phyloP scores from a whole-genome alignment of 2,329 filamentous ascomycete genomes.

The Trichoderma oligosporum region DNA sequence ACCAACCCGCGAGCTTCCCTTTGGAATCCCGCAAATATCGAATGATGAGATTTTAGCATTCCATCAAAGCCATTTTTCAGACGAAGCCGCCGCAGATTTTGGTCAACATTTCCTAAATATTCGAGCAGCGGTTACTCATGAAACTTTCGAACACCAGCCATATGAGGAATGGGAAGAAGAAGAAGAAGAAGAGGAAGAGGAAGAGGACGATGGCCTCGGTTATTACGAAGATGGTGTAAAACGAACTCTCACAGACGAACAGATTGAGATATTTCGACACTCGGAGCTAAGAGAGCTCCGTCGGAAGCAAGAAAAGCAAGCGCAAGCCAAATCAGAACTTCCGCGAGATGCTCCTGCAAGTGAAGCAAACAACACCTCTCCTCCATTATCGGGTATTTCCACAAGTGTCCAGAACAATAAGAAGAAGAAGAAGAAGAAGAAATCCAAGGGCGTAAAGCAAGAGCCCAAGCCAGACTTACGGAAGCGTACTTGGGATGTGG shows the following conservation, averaged over 20 bases:
- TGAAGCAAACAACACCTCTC: slow-evolving; percentile 12
- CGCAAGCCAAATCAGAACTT: background rate
- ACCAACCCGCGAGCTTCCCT: slow-evolving; percentile 9
- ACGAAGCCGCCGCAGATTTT: slow-evolving; percentile 45
- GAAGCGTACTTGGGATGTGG: slow-evolving; percentile 65
- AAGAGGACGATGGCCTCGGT: slow-evolving; percentile 67
- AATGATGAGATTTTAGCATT: slow-evolving; percentile 55
- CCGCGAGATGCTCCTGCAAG: slow-evolving; percentile 17
- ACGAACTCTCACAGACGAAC: slow-evolving; percentile 84
- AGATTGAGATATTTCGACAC: slow-evolving; percentile 86
- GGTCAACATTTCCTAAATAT: slow-evolving; percentile 41
- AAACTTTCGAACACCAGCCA: slow-evolving; percentile 30
- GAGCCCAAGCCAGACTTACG: slow-evolving; percentile 58
- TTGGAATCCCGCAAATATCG: slow-evolving; percentile 28
- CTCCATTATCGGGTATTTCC: slow-evolving; percentile 7
- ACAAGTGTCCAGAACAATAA: slow-evolving; percentile 22
- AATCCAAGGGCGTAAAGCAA: slow-evolving; percentile 37
- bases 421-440: slow-evolving; percentile 40
- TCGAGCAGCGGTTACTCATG: slow-evolving; percentile 24
- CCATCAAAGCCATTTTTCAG: slow-evolving; percentile 57
- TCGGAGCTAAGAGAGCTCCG: slow-evolving; percentile 76
- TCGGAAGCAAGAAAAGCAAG: slow-evolving; percentile 43
- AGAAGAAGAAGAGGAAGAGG: slow-evolving; percentile 26
- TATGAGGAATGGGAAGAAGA: slow-evolving; percentile 27
- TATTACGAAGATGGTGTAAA: slow-evolving; percentile 85